These are phyloP conservation scores for Trametes maxima DNA, from an alignment of 768 basidiomycete genomes.

Conservation along the genomic window DNA sequence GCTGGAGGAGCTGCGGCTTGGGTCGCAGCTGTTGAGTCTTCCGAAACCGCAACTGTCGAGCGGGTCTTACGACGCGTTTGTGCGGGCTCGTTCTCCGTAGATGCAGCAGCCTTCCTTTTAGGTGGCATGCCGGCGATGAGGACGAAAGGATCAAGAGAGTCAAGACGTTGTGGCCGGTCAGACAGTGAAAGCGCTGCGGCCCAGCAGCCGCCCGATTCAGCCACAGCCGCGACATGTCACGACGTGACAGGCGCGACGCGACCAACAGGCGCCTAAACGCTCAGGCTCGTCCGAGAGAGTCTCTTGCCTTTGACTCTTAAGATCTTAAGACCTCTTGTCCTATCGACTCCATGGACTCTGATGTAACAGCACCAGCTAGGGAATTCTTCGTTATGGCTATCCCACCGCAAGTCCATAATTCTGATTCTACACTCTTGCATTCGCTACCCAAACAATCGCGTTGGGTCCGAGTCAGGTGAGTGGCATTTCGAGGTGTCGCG, in stretches of 20 bases:
- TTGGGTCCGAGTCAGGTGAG: too few species aligned
- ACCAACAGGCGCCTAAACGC: background rate
- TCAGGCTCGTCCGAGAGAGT: too few species aligned
- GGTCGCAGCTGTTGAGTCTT: slow-evolving; percentile 6
- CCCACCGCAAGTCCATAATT: too few species aligned
- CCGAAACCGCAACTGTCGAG: slow-evolving; percentile 6
- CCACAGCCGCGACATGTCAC: slow-evolving; percentile 11
- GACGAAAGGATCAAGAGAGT: too few species aligned
- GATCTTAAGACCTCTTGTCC: background rate
- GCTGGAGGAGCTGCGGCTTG: background rate
- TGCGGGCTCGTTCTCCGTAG: slow-evolving; percentile 19
- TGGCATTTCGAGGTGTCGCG: too few species aligned
- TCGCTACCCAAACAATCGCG: too few species aligned
- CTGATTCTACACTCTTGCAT: too few species aligned
- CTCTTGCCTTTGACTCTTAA: too few species aligned
- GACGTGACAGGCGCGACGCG: background rate
- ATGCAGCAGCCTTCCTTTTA: slow-evolving; percentile 34
- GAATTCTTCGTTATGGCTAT: too few species aligned
- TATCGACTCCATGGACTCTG: too few species aligned
- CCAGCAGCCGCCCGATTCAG: background rate
- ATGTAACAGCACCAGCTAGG: too few species aligned
- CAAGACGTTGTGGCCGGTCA: background rate
- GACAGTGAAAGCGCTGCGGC: background rate
- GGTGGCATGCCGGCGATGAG: slow-evolving; percentile 30
- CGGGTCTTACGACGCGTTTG: slow-evolving; percentile 26